Conservation (phyloP, 768 basidiomycete genomes). For the Suillus ampliporus region DNA sequence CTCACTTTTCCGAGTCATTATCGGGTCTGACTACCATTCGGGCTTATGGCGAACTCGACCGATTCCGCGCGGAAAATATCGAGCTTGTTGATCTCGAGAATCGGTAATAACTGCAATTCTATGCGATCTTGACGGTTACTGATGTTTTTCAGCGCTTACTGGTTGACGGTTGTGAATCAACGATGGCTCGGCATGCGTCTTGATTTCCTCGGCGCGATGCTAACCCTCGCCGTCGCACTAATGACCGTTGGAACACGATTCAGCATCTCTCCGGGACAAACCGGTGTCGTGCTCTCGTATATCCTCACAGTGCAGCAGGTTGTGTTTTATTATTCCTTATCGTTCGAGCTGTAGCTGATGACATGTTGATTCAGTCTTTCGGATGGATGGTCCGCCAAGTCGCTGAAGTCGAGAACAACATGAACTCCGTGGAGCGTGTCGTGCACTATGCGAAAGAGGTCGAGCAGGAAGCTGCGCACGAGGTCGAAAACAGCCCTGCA, state of each 20-base stretch:
- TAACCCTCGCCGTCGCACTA: constrained; percentile 82
- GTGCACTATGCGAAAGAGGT: constrained; percentile 80
- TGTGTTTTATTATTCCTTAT: constrained; percentile 27
- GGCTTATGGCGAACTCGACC: constrained; percentile 79
- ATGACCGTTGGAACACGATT: constrained; percentile 78
- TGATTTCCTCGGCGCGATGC: constrained; percentile 76
- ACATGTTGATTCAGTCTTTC: constrained; percentile 50
- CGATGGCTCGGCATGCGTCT: constrained; percentile 90
- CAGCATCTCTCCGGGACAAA: constrained; percentile 79
- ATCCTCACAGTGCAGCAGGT: constrained; percentile 81
- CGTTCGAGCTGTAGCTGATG: constrained; percentile 12
- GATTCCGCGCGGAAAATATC: constrained; percentile 80
- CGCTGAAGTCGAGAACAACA: constrained; percentile 91
- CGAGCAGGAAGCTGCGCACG: constrained; percentile 82
- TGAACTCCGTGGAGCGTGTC: constrained; percentile 90
- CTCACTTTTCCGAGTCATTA: constrained; percentile 91
- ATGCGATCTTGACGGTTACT: constrained; percentile 4
- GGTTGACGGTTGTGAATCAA: constrained; percentile 85
- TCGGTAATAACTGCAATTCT: constrained; percentile 44
- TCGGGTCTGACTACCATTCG: constrained; percentile 88
- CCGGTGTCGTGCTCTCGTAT: constrained; percentile 78
- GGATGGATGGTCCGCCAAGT: constrained; percentile 79
- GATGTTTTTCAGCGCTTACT: constrained; percentile 66
- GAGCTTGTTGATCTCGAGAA: constrained; percentile 85
- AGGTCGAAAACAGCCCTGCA: constrained; percentile 64